Evolutionary conservation across 441 rosid species (phyloP).

Genomic region (Gossypium laxum): DNA sequence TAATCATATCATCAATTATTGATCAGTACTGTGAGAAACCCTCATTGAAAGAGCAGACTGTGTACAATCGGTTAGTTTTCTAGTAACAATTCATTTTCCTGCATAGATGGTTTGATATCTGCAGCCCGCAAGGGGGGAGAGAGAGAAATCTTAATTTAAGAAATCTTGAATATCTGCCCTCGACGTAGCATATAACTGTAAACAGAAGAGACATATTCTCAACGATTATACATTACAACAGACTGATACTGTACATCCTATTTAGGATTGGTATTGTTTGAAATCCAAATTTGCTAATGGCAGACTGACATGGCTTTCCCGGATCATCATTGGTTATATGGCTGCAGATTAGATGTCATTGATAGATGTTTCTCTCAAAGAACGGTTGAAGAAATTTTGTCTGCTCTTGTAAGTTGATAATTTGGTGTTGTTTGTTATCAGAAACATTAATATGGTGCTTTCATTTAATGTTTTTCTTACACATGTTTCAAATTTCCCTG

Average conservation of each 20-base stretch:
- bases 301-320: background rate
- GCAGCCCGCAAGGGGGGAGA: background rate
- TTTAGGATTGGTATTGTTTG: background rate
- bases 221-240: background rate
- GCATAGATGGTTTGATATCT: background rate
- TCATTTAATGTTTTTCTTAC: background rate
- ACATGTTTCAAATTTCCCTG: background rate
- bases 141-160: background rate
- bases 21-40: constrained; percentile 50
- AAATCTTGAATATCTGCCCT: background rate
- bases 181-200: background rate
- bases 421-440: background rate
- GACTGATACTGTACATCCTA: background rate
- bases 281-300: background rate
- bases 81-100: background rate
- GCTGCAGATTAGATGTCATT: constrained; percentile 61
- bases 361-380: constrained; percentile 63
- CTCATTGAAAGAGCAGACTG: constrained; percentile 48
- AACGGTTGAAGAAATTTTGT: constrained; percentile 72
- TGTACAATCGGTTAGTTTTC: constrained; percentile 44
- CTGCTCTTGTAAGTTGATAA: constrained; percentile 58
- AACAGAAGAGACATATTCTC: background rate
- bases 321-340: constrained; percentile 13
- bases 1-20: constrained; percentile 41
- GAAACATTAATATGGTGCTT: background rate